Conservation (phyloP, 169 alveolate species). For the Plasmodium vivax region DNA sequence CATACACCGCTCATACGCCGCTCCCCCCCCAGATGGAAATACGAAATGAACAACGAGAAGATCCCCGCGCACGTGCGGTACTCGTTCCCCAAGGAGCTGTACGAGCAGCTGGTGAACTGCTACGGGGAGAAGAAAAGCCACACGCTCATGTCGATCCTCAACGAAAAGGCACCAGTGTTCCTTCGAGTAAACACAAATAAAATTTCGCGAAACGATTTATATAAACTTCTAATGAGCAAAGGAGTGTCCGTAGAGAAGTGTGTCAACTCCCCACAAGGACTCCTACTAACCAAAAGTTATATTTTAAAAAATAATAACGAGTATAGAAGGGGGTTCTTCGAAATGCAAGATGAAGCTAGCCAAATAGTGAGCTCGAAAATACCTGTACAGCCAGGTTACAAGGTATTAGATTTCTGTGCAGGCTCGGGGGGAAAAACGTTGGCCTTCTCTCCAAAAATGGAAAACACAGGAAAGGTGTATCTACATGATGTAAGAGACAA, state of each 20-base stretch:
- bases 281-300: slow-evolving; percentile 83
- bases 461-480: slow-evolving; percentile 91
- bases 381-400: slow-evolving; percentile 92
- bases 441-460: slow-evolving; percentile 92
- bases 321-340: slow-evolving; percentile 91
- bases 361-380: slow-evolving; percentile 87
- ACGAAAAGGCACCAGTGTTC: slow-evolving; percentile 88
- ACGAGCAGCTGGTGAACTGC: slow-evolving; percentile 79
- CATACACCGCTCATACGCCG: background rate
- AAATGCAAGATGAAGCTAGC: slow-evolving; percentile 94
- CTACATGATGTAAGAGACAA: slow-evolving; percentile 88
- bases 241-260: slow-evolving; percentile 90
- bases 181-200: slow-evolving; percentile 85
- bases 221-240: slow-evolving; percentile 82
- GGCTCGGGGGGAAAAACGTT: slow-evolving; percentile 96
- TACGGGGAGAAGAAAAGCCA: slow-evolving; percentile 86
- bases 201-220: slow-evolving; percentile 82
- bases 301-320: slow-evolving; percentile 89
- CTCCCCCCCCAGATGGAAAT: slow-evolving; percentile 83
- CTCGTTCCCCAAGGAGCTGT: slow-evolving; percentile 89
- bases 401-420: slow-evolving; percentile 94
- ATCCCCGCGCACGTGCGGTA: slow-evolving; percentile 87
- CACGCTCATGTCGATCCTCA: slow-evolving; percentile 85
- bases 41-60: slow-evolving; percentile 83
- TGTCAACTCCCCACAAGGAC: slow-evolving; percentile 89